These are phyloP conservation scores for Neopestalotiopsis sp. DNA, from an alignment of 2,329 filamentous ascomycete species.

Conservation along the genomic window DNA sequence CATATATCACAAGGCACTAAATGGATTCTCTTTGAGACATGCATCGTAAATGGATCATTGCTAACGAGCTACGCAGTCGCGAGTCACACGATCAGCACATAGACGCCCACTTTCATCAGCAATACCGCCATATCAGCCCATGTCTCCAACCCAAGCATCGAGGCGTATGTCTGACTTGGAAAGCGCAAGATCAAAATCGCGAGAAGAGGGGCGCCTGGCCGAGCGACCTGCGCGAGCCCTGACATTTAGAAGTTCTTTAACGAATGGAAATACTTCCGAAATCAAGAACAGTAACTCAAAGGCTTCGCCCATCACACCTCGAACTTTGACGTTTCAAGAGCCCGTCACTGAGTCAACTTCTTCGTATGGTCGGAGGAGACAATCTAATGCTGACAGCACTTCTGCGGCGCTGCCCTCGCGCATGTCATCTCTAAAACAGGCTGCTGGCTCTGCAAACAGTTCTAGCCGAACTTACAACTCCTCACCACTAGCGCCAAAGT, in stretches of 20 bases:
- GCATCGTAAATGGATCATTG: slow-evolving; percentile 23
- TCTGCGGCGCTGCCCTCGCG: slow-evolving; percentile 44
- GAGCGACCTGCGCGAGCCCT: slow-evolving; percentile 47
- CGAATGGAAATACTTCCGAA: slow-evolving; percentile 49
- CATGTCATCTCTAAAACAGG: slow-evolving; percentile 48
- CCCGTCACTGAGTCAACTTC: slow-evolving; percentile 30
- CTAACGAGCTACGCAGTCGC: slow-evolving; percentile 44
- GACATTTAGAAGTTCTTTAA: slow-evolving; percentile 44
- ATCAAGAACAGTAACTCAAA: slow-evolving; percentile 42
- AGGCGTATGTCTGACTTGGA: slow-evolving; percentile 65
- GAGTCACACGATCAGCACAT: slow-evolving; percentile 49
- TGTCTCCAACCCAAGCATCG: slow-evolving; percentile 55
- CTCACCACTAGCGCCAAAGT: slow-evolving; percentile 61
- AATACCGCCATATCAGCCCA: slow-evolving; percentile 50
- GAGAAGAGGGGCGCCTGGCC: slow-evolving; percentile 46
- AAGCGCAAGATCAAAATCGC: slow-evolving; percentile 43
- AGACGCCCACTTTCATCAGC: slow-evolving; percentile 60
- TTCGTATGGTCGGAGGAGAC: slow-evolving; percentile 39
- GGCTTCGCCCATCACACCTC: slow-evolving; percentile 54
- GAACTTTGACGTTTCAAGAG: slow-evolving; percentile 55
- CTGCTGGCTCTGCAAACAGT: slow-evolving; percentile 37
- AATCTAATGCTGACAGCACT: slow-evolving; percentile 55
- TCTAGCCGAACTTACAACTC: slow-evolving; percentile 58
- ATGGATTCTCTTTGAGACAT: not conserved
- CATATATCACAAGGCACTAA: not conserved